Evolutionary conservation across 2,329 filamentous ascomycete species (phyloP).

Genomic region (Clathrospora elynae): DNA sequence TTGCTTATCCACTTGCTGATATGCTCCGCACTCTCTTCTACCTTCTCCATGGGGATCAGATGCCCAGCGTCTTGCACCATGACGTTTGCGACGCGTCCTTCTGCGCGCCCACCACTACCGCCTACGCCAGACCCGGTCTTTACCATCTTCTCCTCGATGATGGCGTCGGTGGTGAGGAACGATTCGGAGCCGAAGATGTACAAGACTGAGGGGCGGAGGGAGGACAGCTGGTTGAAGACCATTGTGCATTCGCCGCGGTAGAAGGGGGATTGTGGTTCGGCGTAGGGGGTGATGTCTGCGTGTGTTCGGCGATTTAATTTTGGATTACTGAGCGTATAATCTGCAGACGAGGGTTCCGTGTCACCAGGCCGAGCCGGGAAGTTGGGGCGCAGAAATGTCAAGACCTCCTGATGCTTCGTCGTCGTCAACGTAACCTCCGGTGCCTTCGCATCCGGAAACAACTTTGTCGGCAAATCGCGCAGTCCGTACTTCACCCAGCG

Average conservation of each 20-base stretch:
- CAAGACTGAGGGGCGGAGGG: slow-evolving; percentile 67
- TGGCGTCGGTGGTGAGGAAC: slow-evolving; percentile 58
- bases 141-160: slow-evolving; percentile 64
- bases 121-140: slow-evolving; percentile 69
- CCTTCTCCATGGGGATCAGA: slow-evolving; percentile 81
- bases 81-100: slow-evolving; percentile 70
- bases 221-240: slow-evolving; percentile 62
- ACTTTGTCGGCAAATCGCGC: slow-evolving; percentile 69
- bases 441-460: slow-evolving; percentile 56
- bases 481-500: slow-evolving; percentile 75
- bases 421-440: slow-evolving; percentile 74
- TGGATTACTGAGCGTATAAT: slow-evolving; percentile 35
- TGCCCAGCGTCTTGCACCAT: slow-evolving; percentile 72
- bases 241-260: slow-evolving; percentile 69
- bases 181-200: slow-evolving; percentile 66
- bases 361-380: slow-evolving; percentile 53
- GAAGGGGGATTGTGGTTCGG: slow-evolving; percentile 57
- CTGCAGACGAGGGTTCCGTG: slow-evolving; percentile 51
- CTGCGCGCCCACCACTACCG: slow-evolving; percentile 68
- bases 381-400: slow-evolving; percentile 72
- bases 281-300: slow-evolving; percentile 47
- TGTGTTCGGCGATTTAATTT: slow-evolving; percentile 50
- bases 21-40: slow-evolving; percentile 66
- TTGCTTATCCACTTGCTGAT: slow-evolving; percentile 48
- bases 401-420: slow-evolving; percentile 85